Conservation (phyloP, 768 basidiomycete genomes). For the Kondoa malvinella region DNA sequence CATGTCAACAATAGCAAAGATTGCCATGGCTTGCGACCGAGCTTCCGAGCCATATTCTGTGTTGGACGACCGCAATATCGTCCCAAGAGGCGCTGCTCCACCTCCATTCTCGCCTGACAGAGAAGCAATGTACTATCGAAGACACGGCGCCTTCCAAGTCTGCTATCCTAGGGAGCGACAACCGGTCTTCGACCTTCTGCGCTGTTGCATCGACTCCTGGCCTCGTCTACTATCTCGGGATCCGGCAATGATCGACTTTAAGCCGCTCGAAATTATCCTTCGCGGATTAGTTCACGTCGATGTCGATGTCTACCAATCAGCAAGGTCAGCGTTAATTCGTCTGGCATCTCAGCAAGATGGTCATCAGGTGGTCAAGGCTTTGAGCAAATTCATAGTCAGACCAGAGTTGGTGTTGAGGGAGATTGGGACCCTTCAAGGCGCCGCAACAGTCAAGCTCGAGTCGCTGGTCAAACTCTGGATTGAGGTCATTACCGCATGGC, state of each 20-base stretch:
- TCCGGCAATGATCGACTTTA: slow-evolving; percentile 37
- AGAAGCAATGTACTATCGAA: slow-evolving; percentile 39
- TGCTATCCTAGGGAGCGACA: slow-evolving; percentile 49
- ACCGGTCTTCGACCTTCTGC: slow-evolving; percentile 53
- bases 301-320: slow-evolving; percentile 51
- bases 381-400: slow-evolving; percentile 57
- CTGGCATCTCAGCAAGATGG: slow-evolving; percentile 51
- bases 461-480: slow-evolving; percentile 59
- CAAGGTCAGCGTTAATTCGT: slow-evolving; percentile 50
- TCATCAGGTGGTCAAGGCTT: slow-evolving; percentile 45
- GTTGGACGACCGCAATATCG: slow-evolving; percentile 59
- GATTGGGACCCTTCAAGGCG: slow-evolving; percentile 40
- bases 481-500: slow-evolving; percentile 37
- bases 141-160: slow-evolving; percentile 47
- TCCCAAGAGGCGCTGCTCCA: slow-evolving; percentile 1
- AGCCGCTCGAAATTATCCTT: slow-evolving; percentile 60
- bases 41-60: slow-evolving; percentile 58
- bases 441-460: slow-evolving; percentile 48
- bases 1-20: slow-evolving; percentile 41
- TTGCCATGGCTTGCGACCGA: slow-evolving; percentile 47
- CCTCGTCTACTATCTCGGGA: slow-evolving; percentile 53
- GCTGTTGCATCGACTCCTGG: slow-evolving; percentile 64
- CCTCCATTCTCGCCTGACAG: slow-evolving; percentile 1
- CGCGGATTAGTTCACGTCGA: slow-evolving; percentile 73
- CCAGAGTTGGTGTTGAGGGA: slow-evolving; percentile 48